Evolutionary conservation across 2,329 filamentous ascomycete species (phyloP).

Genomic region (Lasiodiplodia hormozganensis): DNA sequence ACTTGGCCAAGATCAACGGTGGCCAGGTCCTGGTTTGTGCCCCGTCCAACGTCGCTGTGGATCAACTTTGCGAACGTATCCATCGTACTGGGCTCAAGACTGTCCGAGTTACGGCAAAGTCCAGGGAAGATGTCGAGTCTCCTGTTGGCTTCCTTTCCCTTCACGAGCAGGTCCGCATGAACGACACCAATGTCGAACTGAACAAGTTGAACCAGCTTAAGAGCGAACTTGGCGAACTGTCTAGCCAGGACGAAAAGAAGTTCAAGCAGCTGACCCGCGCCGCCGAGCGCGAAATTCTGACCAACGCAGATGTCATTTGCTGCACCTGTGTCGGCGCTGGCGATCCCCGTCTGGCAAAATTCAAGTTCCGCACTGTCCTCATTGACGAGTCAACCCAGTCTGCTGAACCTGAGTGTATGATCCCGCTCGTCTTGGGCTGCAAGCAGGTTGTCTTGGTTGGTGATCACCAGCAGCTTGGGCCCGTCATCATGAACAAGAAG

Average conservation of each 20-base stretch:
- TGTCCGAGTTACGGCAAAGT: slow-evolving; percentile 97
- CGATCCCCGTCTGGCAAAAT: slow-evolving; percentile 91
- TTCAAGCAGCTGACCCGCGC: slow-evolving; percentile 94
- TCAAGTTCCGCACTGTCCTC: slow-evolving; percentile 97
- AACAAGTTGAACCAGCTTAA: slow-evolving; percentile 93
- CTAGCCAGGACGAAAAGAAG: slow-evolving; percentile 97
- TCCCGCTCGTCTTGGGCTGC: slow-evolving; percentile 93
- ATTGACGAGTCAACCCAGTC: slow-evolving; percentile 99
- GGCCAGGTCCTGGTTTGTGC: slow-evolving; percentile 96
- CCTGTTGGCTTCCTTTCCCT: slow-evolving; percentile 94
- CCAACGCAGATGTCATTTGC: slow-evolving; percentile 96
- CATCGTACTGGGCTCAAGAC: slow-evolving; percentile 95
- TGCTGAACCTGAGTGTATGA: slow-evolving; percentile 98
- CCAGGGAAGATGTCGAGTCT: slow-evolving; percentile 98
- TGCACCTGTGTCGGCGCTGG: slow-evolving; percentile 98
- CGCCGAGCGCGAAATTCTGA: slow-evolving; percentile 93
- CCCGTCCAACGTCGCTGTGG: slow-evolving; percentile 96
- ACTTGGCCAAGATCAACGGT: slow-evolving; percentile 92
- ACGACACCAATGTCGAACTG: slow-evolving; percentile 93
- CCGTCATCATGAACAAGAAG: slow-evolving; percentile 99
- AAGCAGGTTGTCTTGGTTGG: slow-evolving; percentile 99
- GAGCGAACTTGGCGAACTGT: slow-evolving; percentile 86
- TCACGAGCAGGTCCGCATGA: slow-evolving; percentile 96
- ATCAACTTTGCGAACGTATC: slow-evolving; percentile 96
- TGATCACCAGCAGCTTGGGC: slow-evolving; percentile 96